phyloP scores from a whole-genome alignment of 768 basidiomycete species.

The Kwoniella bestiolae region DNA sequence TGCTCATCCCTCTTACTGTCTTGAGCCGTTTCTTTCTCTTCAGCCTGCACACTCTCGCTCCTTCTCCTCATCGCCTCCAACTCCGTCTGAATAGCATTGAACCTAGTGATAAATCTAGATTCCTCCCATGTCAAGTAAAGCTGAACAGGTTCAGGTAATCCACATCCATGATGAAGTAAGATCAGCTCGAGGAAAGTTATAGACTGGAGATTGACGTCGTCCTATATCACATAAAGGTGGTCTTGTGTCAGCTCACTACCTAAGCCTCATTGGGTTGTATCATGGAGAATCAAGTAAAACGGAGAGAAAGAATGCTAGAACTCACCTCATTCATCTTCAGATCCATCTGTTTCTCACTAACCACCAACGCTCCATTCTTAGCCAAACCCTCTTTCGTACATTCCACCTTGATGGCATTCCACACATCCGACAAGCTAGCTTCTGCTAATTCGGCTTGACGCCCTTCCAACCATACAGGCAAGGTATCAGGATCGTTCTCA shows the following conservation, averaged over 20 bases:
- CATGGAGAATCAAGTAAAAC: no score
- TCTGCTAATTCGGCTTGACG: slow-evolving; percentile 56
- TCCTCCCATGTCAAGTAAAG: slow-evolving; percentile 39
- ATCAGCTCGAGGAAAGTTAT: slow-evolving; percentile 59
- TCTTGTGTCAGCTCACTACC: background rate
- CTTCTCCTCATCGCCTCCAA: slow-evolving; percentile 17
- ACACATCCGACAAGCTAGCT: slow-evolving; percentile 59
- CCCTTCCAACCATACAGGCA: slow-evolving; percentile 47
- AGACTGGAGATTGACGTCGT: slow-evolving; percentile 39
- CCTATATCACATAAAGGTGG: slow-evolving; percentile 15
- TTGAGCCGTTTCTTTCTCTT: slow-evolving; percentile 82
- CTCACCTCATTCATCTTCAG: slow-evolving; percentile 49
- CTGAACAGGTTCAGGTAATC: slow-evolving; percentile 32
- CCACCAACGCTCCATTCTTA: slow-evolving; percentile 33
- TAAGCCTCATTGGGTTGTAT: no score
- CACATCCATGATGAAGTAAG: slow-evolving; percentile 38
- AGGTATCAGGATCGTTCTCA: slow-evolving; percentile 27
- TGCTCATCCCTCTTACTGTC: slow-evolving; percentile 82
- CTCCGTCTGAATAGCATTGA: slow-evolving; percentile 34
- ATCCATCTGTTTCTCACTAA: slow-evolving; percentile 44
- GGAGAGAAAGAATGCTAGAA: background rate
- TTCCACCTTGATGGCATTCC: slow-evolving; percentile 32
- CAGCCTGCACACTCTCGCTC: slow-evolving; percentile 9
- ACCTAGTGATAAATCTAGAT: slow-evolving; percentile 28
- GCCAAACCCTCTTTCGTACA: slow-evolving; percentile 24